Base-by-base conservation (phyloP, 805 yeast genomes). In the Schwanniomyces pseudopolymorphus region DNA sequence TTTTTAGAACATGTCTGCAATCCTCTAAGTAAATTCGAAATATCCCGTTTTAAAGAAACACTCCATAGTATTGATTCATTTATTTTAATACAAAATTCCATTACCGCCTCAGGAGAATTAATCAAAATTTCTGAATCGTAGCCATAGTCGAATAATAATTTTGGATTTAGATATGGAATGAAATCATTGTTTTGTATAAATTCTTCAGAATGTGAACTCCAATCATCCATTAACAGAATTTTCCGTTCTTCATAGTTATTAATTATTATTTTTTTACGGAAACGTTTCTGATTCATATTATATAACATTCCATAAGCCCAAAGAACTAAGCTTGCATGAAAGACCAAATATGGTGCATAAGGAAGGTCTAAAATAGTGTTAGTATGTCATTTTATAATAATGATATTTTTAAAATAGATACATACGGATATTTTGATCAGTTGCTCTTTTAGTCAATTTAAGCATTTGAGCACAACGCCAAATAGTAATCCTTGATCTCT, bases 401-500 rank as follows among this genome's bases (percentile, higher is more conserved):
- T 35, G 11, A 13, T 35, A 35, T 10, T 26, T 26, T 26, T 13
- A 7, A 26, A 26, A 7, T 26, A 7, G 6, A 10, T 22, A 39
- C 41, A 11, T 39, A 39, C 41, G 24, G 17, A 39, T 39, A 22
- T 39, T 8, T 10, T 37, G 17, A 7, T 10, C 8, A 9, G 27
- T 39, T 14, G 31, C 41, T 16, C 26, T 22, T 22, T 3, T 11
- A 11, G 17, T 24, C 26, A 21, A 25, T 14, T 22, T 39, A 10
- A 39, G 28, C 8, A 39, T 4, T 16, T 39, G 41, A 8, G 19
- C 41, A 39, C 41, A 39, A 26, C 22, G 41, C 28, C 41, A 39
- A 4, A 39, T 22, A 22, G 28, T 17, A 13, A 39, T 39, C 17
- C 41, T 39, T 3, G 41, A 22, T 4, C 5, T 6, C 10, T 39